phyloP scores from a whole-genome alignment of 2,329 filamentous ascomycete genomes.

The Arachnomyces sp. region DNA sequence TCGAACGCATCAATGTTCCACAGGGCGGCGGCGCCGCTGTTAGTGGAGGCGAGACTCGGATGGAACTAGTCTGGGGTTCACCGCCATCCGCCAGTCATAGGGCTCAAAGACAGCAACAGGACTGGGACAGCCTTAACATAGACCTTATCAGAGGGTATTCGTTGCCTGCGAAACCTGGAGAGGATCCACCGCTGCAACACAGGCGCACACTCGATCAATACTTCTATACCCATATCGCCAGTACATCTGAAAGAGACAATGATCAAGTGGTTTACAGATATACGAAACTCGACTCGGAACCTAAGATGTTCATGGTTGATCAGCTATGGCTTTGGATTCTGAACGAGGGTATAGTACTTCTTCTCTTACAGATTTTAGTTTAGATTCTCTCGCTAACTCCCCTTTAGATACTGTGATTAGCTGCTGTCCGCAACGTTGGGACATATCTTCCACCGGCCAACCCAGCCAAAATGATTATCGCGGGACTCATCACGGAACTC shows the following conservation, averaged over 20 bases:
- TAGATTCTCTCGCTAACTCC: background rate
- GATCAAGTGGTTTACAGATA: conserved; percentile 60
- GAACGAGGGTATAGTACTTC: conserved; percentile 23
- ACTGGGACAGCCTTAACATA: background rate
- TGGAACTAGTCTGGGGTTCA: too few species aligned
- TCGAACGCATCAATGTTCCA: too few species aligned
- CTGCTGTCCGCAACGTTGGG: conserved; percentile 32
- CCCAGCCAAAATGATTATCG: background rate
- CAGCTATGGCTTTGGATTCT: conserved; percentile 61
- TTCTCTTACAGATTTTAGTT: background rate
- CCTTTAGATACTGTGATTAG: conserved; percentile 46
- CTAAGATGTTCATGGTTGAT: conserved; percentile 60
- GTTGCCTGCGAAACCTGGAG: background rate
- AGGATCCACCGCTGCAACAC: background rate
- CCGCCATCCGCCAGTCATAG: too few species aligned
- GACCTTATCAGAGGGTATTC: conserved; percentile 4
- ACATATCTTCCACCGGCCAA: conserved; percentile 8
- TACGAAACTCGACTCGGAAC: conserved; percentile 36
- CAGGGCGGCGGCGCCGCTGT: too few species aligned
- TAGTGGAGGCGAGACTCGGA: too few species aligned
- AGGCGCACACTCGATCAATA: conserved; percentile 55
- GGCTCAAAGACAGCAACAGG: background rate
- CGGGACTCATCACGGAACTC: background rate
- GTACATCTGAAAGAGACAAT: conserved; percentile 48
- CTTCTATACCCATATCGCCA: conserved; percentile 52